Evolutionary conservation across 2,329 filamentous ascomycete species (phyloP).

Genomic region (Metarhizium rileyi): DNA sequence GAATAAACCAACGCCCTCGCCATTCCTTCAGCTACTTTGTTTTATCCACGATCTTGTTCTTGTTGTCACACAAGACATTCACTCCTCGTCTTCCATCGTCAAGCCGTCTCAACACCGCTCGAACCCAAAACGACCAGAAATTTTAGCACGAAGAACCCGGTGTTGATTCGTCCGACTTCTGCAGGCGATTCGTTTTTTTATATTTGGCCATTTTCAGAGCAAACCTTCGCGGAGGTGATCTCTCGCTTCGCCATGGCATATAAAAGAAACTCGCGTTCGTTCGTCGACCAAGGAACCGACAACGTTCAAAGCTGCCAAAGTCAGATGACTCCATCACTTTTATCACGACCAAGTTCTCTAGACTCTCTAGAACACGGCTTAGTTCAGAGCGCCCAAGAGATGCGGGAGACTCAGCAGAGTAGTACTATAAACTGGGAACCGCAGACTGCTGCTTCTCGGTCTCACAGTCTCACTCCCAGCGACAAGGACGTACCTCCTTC

Average conservation of each 20-base stretch:
- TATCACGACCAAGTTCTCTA: slow-evolving; percentile 20
- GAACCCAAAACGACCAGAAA: too few species aligned
- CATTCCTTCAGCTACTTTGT: neutral
- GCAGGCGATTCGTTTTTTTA: too few species aligned
- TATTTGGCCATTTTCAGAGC: too few species aligned
- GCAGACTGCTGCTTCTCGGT: neutral
- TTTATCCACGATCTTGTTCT: neutral
- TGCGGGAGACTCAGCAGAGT: slow-evolving; percentile 15
- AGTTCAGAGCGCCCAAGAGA: slow-evolving; percentile 12
- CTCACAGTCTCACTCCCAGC: slow-evolving; percentile 5
- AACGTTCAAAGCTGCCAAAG: slow-evolving; percentile 8
- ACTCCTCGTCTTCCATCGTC: neutral
- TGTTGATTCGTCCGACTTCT: too few species aligned
- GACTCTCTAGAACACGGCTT: slow-evolving; percentile 19
- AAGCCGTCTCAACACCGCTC: neutral
- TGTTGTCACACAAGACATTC: neutral
- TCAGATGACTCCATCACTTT: slow-evolving; percentile 13
- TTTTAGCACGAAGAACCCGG: too few species aligned
- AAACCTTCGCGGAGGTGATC: neutral
- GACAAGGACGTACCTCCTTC: slow-evolving; percentile 10
- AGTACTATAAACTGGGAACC: slow-evolving; percentile 10
- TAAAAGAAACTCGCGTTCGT: slow-evolving; percentile 15
- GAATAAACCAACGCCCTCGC: neutral
- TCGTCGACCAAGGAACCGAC: slow-evolving; percentile 11
- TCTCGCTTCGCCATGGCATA: slow-evolving; percentile 10